Conservation (phyloP, 139 green algal genomes). For the Deuterostichococcus epilithicus region DNA sequence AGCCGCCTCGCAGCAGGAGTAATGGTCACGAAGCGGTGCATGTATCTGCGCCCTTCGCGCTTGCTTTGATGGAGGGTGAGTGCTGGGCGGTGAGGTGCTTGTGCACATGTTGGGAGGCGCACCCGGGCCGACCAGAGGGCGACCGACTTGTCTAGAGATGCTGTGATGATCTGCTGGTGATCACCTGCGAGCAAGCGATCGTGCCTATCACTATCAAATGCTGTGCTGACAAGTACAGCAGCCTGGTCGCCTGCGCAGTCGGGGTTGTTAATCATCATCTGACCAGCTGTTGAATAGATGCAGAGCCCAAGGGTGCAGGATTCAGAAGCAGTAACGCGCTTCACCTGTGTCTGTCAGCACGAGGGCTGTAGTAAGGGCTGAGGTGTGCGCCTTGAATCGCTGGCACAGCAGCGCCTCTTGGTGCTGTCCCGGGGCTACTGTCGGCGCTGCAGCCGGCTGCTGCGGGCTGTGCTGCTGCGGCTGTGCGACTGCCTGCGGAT, state of each 20-base stretch:
- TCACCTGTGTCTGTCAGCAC: conserved; percentile 38
- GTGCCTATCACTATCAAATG: not conserved
- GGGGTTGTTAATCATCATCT: not conserved
- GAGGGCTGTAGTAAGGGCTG: conserved; percentile 27
- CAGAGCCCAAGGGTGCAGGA: not conserved
- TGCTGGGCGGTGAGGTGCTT: too few relatives aligned
- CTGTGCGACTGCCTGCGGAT: not conserved
- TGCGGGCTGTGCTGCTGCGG: not conserved
- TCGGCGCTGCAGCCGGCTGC: too few relatives aligned
- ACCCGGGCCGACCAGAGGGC: conserved; percentile 41
- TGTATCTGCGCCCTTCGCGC: too few relatives aligned
- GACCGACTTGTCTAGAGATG: conserved; percentile 59
- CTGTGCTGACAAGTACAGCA: not conserved
- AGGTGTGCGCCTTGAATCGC: conserved; percentile 41
- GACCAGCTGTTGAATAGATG: not conserved
- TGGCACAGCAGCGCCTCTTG: conserved; percentile 39
- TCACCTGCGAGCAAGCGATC: conserved; percentile 9
- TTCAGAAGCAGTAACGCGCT: not conserved
- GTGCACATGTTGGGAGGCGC: too few relatives aligned
- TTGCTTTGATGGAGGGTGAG: too few relatives aligned
- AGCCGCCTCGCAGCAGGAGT: too few relatives aligned
- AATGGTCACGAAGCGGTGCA: too few relatives aligned
- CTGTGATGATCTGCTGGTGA: conserved; percentile 45
- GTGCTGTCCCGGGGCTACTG: not conserved
- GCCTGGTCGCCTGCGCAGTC: too few relatives aligned